These are phyloP conservation scores for Ogataea nakhonphanomensis DNA, from an alignment of 805 yeast species.

Conservation along the genomic window DNA sequence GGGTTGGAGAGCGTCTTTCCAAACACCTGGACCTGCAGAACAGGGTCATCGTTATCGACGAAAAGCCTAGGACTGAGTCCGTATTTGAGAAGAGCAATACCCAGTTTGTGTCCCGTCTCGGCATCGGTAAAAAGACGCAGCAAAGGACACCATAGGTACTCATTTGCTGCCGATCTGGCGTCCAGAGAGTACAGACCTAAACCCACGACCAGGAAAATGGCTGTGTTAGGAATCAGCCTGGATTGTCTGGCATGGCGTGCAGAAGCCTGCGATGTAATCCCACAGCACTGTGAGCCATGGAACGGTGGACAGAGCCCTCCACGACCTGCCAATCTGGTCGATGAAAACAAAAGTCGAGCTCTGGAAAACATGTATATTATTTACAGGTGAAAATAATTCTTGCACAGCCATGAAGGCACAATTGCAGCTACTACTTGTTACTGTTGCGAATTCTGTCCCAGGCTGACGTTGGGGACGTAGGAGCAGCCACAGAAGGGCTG, in stretches of 20 bases:
- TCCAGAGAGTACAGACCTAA: slow-evolving; percentile 59
- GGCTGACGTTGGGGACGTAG: slow-evolving; percentile 1
- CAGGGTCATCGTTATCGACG: slow-evolving; percentile 49
- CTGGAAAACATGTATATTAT: slow-evolving; percentile 3
- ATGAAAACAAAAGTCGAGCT: neutral
- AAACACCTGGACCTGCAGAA: slow-evolving; percentile 59
- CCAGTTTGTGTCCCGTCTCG: slow-evolving; percentile 81
- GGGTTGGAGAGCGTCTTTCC: slow-evolving; percentile 68
- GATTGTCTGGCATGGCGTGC: slow-evolving; percentile 5
- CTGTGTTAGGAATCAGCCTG: slow-evolving; percentile 14
- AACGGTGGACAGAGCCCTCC: neutral
- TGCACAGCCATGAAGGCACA: slow-evolving; percentile 1
- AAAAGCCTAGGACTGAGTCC: slow-evolving; percentile 65
- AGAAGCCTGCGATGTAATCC: neutral
- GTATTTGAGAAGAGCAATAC: slow-evolving; percentile 63
- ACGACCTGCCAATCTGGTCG: neutral
- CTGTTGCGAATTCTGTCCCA: slow-evolving; percentile 9
- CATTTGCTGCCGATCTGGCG: slow-evolving; percentile 79
- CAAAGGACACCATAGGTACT: slow-evolving; percentile 75
- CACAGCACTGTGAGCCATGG: neutral
- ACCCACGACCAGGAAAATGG: slow-evolving; percentile 24
- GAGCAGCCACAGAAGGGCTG: neutral
- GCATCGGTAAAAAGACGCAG: slow-evolving; percentile 70
- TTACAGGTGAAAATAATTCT: neutral
- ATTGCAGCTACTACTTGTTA: slow-evolving; percentile 1